Percentiles rank a stretch among this genome's conserved stretches.
These are phyloP conservation scores for Chrysoporthe deuterocubensis DNA, from an alignment of 2,329 filamentous ascomycete species.

Conservation along the genomic window DNA sequence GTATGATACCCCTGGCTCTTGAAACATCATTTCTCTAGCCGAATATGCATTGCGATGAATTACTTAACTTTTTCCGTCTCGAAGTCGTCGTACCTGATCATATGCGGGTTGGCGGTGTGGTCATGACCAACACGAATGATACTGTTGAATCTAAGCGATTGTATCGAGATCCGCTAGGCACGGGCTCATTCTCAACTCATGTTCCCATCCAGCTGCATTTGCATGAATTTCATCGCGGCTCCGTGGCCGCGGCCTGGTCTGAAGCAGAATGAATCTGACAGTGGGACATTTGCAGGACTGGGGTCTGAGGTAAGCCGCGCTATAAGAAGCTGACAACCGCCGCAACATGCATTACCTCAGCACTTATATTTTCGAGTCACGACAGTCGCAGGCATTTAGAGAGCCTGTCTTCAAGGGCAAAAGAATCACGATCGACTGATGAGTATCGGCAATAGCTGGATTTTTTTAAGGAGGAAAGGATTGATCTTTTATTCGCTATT, in stretches of 20 bases:
- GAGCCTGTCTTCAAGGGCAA: neutral
- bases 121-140: neutral
- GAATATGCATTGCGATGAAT: neutral
- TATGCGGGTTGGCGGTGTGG: neutral
- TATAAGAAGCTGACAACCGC: constrained; percentile 6
- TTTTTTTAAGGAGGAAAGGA: neutral
- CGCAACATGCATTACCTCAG: neutral
- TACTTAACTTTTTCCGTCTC: neutral
- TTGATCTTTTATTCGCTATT: neutral
- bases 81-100: neutral
- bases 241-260: neutral
- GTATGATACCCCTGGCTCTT: constrained; percentile 14
- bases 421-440: neutral
- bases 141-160: neutral
- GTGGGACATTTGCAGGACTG: neutral
- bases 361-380: neutral
- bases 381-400: neutral
- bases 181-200: neutral
- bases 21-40: neutral
- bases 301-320: neutral
- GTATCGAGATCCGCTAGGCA: neutral
- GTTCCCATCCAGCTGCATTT: neutral
- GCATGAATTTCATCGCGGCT: neutral
- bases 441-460: neutral
- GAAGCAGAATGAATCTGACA: neutral